Evolutionary conservation across 306 rosid genomes (phyloP).

Genomic region (Casuarina glauca): DNA sequence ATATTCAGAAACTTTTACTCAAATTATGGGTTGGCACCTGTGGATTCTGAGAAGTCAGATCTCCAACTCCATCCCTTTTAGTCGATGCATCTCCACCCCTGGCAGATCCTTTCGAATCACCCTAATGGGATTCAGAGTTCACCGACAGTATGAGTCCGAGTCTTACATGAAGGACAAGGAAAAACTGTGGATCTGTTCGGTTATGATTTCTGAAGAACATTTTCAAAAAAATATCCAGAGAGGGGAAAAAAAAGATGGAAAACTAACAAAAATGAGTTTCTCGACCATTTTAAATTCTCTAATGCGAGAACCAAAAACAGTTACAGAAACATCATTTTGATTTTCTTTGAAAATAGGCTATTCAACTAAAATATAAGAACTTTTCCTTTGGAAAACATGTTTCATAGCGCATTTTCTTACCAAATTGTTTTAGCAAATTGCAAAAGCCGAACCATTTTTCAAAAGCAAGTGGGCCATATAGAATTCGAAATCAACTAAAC

Average conservation of each 20-base stretch:
- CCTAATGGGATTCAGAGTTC: constrained; percentile 52
- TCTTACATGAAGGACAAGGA: neutral
- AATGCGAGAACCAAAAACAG: neutral
- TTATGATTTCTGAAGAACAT: neutral
- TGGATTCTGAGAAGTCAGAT: constrained; percentile 56
- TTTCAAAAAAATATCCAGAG: neutral
- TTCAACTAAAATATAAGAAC: neutral
- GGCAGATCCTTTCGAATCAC: constrained; percentile 81
- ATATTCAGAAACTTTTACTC: neutral
- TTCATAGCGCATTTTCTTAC: neutral
- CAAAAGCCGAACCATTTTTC: neutral
- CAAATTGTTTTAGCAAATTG: neutral
- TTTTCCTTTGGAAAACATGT: neutral
- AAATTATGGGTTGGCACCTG: constrained; percentile 52
- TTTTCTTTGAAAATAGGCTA: neutral
- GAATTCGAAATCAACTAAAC: neutral
- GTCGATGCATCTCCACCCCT: constrained; percentile 78
- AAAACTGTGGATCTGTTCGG: neutral
- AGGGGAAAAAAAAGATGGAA: neutral
- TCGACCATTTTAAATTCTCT: neutral
- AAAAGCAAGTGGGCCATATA: neutral
- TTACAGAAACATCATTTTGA: neutral
- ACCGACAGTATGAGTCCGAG: constrained; percentile 24
- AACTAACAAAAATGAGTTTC: neutral
- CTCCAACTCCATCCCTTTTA: constrained; percentile 60